Evolutionary conservation across 2,329 filamentous ascomycete genomes (phyloP), one percentile per base, ranked within the genome.

Genomic region (Colletotrichum navitas): DNA sequence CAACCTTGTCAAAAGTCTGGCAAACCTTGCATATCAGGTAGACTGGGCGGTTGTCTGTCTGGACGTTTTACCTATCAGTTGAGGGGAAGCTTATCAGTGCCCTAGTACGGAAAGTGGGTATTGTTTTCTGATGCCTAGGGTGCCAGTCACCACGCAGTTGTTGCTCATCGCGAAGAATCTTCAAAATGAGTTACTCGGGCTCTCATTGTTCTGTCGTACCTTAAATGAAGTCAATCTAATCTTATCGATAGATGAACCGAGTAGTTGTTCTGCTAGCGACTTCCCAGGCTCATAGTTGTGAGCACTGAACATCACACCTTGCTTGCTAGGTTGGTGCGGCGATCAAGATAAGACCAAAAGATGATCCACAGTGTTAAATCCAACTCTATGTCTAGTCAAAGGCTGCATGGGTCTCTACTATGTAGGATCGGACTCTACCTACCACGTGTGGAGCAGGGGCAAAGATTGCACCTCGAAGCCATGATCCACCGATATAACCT

Each of bases 31-130:
- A 55, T 55, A 16, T 24, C 45, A 47, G 18, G 32, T 41, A 36
- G 14, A 18, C 6, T 24, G 21, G 7, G 6, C n/a, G 34, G 18
- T 12, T 11, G 34, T 55, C 11, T 11, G 34, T 55, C n/a, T 34
- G 18, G 29, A 29, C 29, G 29, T 10, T 43, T 61, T 66, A 18
- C 18, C 64, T 64, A 56, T 64, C 51, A 32, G 21, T 21, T n/a
- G 24, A 18, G 18, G 24, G 63, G 32, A 58, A 51, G 47, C 63
- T 70, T 70, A 70, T 70, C 68, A 67, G 51, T 47, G 55, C 52
- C 21, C 66, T 45, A 14, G 49, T 32, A n/a, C 41, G 32, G 32
- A 16, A 66, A 56, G 56, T 62, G 67, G 63, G 49, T 63, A 7
- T 18, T 8, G 24, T 2, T 43, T 24, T 1, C 32, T 12, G n/a